Percentiles rank a stretch among this genome's conserved stretches.
Conservation (phyloP, 352 stramenopile genomes). For the Globisporangium paroecandrum region DNA sequence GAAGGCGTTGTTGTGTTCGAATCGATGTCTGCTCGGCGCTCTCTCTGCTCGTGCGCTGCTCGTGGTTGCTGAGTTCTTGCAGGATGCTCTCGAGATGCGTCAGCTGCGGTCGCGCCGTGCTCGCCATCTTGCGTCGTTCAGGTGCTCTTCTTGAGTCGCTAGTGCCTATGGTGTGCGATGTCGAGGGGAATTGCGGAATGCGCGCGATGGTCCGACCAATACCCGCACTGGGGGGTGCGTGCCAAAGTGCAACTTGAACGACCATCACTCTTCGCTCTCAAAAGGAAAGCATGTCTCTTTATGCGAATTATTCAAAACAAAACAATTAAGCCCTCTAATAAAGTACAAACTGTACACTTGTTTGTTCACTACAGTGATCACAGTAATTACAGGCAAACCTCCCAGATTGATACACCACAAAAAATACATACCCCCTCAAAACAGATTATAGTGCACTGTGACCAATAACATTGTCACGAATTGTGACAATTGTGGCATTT, state of each 20-base stretch:
- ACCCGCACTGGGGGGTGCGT: not conserved
- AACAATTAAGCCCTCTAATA: not conserved
- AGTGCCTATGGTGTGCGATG: not conserved
- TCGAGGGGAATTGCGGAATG: slow-evolving; percentile 12
- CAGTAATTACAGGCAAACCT: too few species aligned
- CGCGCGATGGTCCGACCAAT: not conserved
- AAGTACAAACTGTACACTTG: not conserved
- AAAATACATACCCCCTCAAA: too few species aligned
- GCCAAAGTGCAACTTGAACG: slow-evolving; percentile 14
- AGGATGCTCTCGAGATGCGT: slow-evolving; percentile 54
- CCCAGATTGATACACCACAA: too few species aligned
- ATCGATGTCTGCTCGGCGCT: slow-evolving; percentile 44
- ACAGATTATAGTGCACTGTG: too few species aligned
- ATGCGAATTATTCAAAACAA: not conserved
- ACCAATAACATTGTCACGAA: too few species aligned
- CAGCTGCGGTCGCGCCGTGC: slow-evolving; percentile 23
- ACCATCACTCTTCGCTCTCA: slow-evolving; percentile 12
- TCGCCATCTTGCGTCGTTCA: not conserved
- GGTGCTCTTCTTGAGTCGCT: not conserved
- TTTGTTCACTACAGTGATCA: not conserved
- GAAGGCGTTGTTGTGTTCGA: slow-evolving; percentile 41
- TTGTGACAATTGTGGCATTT: too few species aligned
- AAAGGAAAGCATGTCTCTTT: not conserved
- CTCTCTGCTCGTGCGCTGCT: slow-evolving; percentile 42
- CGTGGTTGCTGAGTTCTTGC: slow-evolving; percentile 44